A percentile compares a stretch with the other conserved stretches of the same genome.
phyloP scores from a whole-genome alignment of 257 asterid species.

The Nicotiana tabacum region DNA sequence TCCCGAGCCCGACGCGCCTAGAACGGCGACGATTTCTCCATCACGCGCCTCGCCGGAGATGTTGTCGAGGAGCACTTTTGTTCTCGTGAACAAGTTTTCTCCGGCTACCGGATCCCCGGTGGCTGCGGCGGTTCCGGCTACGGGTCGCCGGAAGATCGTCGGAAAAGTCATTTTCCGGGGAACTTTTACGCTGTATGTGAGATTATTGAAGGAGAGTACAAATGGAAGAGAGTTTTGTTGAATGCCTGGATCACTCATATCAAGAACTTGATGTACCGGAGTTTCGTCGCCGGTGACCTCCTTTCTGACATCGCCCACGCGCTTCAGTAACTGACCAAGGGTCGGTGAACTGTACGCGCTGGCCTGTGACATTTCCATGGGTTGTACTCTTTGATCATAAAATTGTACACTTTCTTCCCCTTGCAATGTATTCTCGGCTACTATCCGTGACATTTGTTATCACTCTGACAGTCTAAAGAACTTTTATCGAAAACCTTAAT shows the following conservation, averaged over 20 bases:
- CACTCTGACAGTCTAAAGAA: neutral
- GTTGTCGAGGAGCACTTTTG: conserved; percentile 47
- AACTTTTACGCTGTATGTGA: conserved; percentile 50
- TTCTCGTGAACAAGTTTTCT: conserved; percentile 11
- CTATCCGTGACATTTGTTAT: conserved; percentile 22
- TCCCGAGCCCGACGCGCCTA: conserved; percentile 81
- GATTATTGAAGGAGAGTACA: conserved; percentile 55
- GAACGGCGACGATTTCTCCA: conserved; percentile 73
- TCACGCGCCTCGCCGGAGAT: conserved; percentile 75
- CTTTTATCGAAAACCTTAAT: neutral
- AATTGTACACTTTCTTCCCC: conserved; percentile 7
- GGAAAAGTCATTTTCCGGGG: conserved; percentile 24
- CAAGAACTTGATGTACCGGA: conserved; percentile 69
- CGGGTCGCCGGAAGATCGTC: conserved; percentile 1
- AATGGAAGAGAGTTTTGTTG: conserved; percentile 48
- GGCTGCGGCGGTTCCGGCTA: neutral
- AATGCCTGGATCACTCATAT: conserved; percentile 29
- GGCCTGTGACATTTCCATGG: conserved; percentile 14
- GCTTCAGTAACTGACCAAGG: conserved; percentile 32
- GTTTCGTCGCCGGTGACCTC: conserved; percentile 71
- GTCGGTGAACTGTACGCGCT: conserved; percentile 23
- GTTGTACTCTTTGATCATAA: conserved; percentile 19
- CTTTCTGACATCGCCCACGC: conserved; percentile 33
- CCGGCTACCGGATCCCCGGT: conserved; percentile 9
- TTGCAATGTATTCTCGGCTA: conserved; percentile 24